These are phyloP conservation scores for Pseudonitzschia multiseries DNA, from an alignment of 108 stramenopile genomes.

Conservation along the genomic window DNA sequence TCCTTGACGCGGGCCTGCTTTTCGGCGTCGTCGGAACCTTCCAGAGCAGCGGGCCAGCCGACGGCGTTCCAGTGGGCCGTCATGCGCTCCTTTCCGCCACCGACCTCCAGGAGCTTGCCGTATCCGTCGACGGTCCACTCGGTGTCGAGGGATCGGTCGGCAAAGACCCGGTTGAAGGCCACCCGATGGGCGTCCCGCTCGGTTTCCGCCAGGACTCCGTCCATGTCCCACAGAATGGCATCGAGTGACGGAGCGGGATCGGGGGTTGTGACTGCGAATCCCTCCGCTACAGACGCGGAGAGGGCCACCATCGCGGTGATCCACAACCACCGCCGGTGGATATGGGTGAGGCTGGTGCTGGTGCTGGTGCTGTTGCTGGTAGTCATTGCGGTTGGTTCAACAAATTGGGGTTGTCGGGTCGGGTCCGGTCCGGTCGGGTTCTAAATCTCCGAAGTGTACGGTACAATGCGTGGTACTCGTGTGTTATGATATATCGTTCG, in stretches of 20 bases:
- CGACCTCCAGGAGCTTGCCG: conserved; percentile 81
- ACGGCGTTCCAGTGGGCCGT: conserved; percentile 91
- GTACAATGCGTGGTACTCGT: too few species aligned
- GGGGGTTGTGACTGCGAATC: too few species aligned
- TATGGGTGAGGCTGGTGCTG: too few species aligned
- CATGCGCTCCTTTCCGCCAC: conserved; percentile 96
- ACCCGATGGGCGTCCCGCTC: conserved; percentile 91
- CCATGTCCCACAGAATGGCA: conserved; percentile 71
- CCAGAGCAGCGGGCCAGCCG: conserved; percentile 74
- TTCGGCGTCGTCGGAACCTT: conserved; percentile 24
- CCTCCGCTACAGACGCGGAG: too few species aligned
- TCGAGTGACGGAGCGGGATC: background rate
- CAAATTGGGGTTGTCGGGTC: too few species aligned
- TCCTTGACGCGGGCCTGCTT: conserved; percentile 73
- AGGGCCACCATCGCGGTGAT: too few species aligned
- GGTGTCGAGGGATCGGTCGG: conserved; percentile 60
- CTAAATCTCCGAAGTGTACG: too few species aligned
- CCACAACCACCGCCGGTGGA: too few species aligned
- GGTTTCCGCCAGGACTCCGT: conserved; percentile 94
- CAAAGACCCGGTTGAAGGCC: conserved; percentile 89
- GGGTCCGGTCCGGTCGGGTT: too few species aligned
- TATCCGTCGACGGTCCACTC: conserved; percentile 87
- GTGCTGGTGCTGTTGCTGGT: too few species aligned
- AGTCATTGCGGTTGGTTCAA: too few species aligned
- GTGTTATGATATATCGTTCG: too few species aligned